phyloP scores from a whole-genome alignment of 768 basidiomycete genomes.

The Macrolepiota albuminosa region DNA sequence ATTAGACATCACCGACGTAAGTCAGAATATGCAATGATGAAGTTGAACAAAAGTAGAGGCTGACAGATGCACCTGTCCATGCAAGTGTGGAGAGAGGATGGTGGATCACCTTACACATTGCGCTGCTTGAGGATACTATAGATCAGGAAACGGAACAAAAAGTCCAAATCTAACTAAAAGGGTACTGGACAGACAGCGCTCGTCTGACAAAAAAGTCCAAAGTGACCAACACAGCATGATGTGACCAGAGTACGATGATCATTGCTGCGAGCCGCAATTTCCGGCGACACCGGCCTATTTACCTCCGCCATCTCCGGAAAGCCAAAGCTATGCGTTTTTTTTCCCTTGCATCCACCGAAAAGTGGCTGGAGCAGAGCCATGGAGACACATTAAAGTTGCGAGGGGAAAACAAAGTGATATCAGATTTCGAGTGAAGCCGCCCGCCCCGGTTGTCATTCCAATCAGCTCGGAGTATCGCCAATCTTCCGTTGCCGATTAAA shows the following conservation, averaged over 20 bases:
- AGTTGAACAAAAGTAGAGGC: background rate
- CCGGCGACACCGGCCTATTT: background rate
- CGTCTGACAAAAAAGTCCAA: background rate
- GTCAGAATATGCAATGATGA: background rate
- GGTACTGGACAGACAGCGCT: background rate
- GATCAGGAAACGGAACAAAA: background rate
- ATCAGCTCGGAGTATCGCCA: conserved; percentile 3
- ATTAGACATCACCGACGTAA: background rate
- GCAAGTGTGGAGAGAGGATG: background rate
- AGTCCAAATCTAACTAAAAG: background rate
- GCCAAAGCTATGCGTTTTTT: background rate
- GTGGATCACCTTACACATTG: background rate
- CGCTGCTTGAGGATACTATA: too few relatives aligned
- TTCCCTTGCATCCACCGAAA: background rate
- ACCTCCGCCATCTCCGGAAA: background rate
- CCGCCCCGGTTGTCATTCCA: conserved; percentile 1
- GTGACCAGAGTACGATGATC: background rate
- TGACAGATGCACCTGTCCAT: background rate
- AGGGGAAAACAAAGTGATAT: background rate
- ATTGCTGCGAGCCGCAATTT: background rate
- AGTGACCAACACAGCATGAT: background rate
- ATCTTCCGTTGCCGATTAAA: background rate
- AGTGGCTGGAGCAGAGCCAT: background rate
- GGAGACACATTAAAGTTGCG: background rate
- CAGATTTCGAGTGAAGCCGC: background rate